phyloP scores from a whole-genome alignment of 176 grass and related monocot species.

The Echinochloa phyllopogon region DNA sequence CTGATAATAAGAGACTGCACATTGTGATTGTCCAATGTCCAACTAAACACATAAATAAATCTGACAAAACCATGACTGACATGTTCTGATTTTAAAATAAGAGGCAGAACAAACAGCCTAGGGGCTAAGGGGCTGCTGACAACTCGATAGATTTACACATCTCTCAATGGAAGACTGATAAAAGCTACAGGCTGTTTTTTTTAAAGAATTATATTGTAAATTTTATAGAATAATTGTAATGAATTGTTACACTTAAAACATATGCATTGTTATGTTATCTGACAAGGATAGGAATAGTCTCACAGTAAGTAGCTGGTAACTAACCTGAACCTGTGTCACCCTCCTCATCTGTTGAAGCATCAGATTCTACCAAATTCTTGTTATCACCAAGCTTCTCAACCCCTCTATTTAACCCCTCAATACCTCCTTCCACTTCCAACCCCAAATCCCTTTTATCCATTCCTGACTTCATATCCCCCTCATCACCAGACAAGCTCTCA shows the following conservation, averaged over 20 bases:
- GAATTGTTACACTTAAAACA: neutral
- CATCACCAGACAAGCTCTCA: conserved; percentile 23
- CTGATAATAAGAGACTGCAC: neutral
- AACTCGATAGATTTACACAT: neutral
- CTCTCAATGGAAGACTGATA: neutral
- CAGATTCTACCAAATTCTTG: conserved; percentile 40
- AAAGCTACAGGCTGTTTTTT: neutral
- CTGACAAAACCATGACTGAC: neutral
- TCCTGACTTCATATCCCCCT: neutral
- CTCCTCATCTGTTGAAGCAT: conserved; percentile 66
- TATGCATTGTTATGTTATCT: neutral
- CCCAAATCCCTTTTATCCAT: neutral
- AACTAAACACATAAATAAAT: conserved; percentile 3
- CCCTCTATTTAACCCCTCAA: neutral
- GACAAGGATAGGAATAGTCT: neutral
- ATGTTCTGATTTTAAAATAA: conserved; percentile 19
- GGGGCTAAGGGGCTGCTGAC: neutral
- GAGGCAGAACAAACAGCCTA: neutral
- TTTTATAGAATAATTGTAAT: neutral
- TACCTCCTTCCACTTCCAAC: neutral
- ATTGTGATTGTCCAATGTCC: conserved; percentile 10
- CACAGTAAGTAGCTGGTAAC: conserved; percentile 23
- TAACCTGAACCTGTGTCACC: conserved; percentile 52
- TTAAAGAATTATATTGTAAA: neutral
- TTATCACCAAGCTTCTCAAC: neutral